Evolutionary conservation across 1,284 basidiomycete genomes (phyloP).

Genomic region (Pisolithus thermaeus): DNA sequence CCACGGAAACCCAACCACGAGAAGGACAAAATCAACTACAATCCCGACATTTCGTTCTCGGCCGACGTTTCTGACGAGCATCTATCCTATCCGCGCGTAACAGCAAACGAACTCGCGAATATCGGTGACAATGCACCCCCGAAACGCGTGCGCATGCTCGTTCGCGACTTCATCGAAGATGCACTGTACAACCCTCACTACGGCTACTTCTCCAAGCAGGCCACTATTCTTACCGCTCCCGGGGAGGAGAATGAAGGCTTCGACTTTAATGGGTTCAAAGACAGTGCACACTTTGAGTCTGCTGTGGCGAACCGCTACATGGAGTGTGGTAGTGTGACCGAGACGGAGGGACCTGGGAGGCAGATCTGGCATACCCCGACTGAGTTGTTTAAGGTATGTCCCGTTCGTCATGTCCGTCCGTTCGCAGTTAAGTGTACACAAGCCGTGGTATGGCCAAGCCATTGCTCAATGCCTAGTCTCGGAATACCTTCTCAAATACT

Average conservation of each 20-base stretch:
- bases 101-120: conserved; percentile 60
- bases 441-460: conserved; percentile 94
- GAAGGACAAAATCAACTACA: conserved; percentile 68
- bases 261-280: conserved; percentile 65
- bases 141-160: conserved; percentile 85
- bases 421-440: conserved; percentile 8
- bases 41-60: conserved; percentile 44
- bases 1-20: conserved; percentile 7
- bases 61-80: conserved; percentile 45
- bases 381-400: conserved; percentile 89
- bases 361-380: conserved; percentile 99
- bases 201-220: conserved; percentile 94
- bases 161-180: conserved; percentile 96
- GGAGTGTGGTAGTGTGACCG: conserved; percentile 53
- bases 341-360: conserved; percentile 67
- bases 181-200: conserved; percentile 96
- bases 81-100: conserved; percentile 59
- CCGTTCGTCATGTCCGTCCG: conserved; percentile 4
- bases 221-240: conserved; percentile 75
- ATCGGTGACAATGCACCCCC: conserved; percentile 55
- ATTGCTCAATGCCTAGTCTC: conserved; percentile 85
- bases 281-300: conserved; percentile 76
- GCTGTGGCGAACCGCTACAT: conserved; percentile 74
- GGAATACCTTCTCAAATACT: conserved; percentile 91
- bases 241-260: conserved; percentile 48